Evolutionary conservation across 2,329 filamentous ascomycete species (phyloP), one percentile per base, ranked within the genome.

Genomic region (Trichothecium roseum): DNA sequence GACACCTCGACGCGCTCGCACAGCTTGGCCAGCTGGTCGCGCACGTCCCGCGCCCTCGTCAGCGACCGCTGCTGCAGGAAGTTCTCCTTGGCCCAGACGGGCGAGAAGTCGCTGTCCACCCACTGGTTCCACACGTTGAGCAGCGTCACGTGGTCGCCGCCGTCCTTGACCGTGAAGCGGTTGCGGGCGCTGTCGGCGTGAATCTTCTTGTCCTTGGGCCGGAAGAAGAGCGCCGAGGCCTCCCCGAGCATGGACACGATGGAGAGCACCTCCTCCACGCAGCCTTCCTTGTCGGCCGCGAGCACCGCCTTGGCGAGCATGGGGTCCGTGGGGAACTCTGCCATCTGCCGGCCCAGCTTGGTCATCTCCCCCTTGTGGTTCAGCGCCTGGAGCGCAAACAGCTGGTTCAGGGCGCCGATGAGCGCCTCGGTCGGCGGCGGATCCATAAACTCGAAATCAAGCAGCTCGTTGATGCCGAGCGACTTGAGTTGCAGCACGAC

Each of bases 371-470:
- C 91, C 45, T 80, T 79, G 55, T 89, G 82, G 51, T 94, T 94
- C 33, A 98, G 66, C 0, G 85, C 86, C 18, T 91, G 87, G 0
- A 96, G 69, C 0, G 87, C 87, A 53, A 94, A 98, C 1, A 98
- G 72, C 49, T 91, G 81, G 54, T 96, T 91, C 31, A 98, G 65
- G 0, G 87, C 84, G 16, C 83, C 78, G 43, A 94, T 94, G 22
- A 98, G 74, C 1, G 87, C 84, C 51, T 95, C 86, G 0, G 86
- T 84, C 0, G 88, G 82, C 0, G 91, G 91, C 1, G 88, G 81
- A 47, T 96, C 89, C 78, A 96, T 87, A 48, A 94, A 96, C 53
- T 95, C 88, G 51, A 98, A 98, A 40, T 89, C 80, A 5, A 98
- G 72, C 0, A 98, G 67, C 48, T 96, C 83, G 52, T 94, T 86